Evolutionary conservation across 345 rosid species (phyloP), one percentile per base, ranked within the genome.

Genomic region (Leavenworthia alabamica): DNA sequence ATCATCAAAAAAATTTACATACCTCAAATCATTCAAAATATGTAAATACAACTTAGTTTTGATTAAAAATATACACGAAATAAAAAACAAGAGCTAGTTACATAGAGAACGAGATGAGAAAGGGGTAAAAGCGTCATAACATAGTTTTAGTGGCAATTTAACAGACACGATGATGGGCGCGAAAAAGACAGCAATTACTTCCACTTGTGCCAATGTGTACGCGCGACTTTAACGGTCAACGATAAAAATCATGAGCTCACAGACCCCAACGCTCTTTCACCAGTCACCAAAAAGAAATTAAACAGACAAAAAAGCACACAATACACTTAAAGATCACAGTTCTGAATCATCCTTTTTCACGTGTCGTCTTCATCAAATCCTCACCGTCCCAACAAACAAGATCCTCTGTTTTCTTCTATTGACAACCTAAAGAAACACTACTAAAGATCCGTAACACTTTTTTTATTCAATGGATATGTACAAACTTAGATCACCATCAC

Each of bases 351-450:
- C 60, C 65, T 49, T 71, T 57, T 64, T 71, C 75, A 71, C 75
- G 75, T 71, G 75, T 71, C 75, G 75, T 71, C 75, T 71, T 71
- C 60, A 64, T 71, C 75, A 71, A 71, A 71, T 71, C 70, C 70
- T 63, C 70, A 62, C 68, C 69, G 74, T 62, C 74, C 68, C 74
- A 70, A 70, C 69, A 10, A 54, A 22, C 56, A 29, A 15, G 23
- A 62, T 55, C 56, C 62, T 46, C 59, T 62, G 64, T 70, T 63
- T 26, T 29, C 41, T 26, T 55, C 43, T 20, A 37, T 31, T 22
- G 64, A 54, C 74, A 62, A 29, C 64, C 63, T 54, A 63, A 41
- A 71, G 65, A 48, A 56, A 56, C 65, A 71, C 70, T 64, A 17
- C 27, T 22, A 56, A 56, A 44, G 19, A 31, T 46, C 62, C 60